These are phyloP conservation scores for Quercus variabilis DNA, from an alignment of 306 rosid species.

Conservation along the genomic window DNA sequence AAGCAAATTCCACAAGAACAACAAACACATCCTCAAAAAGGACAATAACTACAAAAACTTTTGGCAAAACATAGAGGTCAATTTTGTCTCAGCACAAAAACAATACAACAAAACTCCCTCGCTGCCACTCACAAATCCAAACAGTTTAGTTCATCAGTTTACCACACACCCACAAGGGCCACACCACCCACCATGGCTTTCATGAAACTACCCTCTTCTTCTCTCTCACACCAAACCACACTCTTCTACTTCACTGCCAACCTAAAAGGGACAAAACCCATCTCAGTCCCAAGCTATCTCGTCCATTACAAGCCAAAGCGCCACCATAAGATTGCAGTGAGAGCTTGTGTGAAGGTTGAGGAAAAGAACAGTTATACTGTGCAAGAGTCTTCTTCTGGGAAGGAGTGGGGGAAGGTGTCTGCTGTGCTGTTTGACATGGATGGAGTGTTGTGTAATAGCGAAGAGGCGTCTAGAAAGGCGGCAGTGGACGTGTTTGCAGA, in stretches of 20 bases:
- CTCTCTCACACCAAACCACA: constrained; percentile 28
- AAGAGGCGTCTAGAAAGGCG: constrained; percentile 78
- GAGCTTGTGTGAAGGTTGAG: constrained; percentile 60
- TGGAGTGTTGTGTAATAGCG: constrained; percentile 91
- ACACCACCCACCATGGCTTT: constrained; percentile 23
- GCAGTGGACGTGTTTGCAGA: constrained; percentile 83
- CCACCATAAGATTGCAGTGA: constrained; percentile 30
- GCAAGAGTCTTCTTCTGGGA: constrained; percentile 30
- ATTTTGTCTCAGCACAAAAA: background rate
- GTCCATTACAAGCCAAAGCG: constrained; percentile 44
- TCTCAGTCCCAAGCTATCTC: constrained; percentile 32
- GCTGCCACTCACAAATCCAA: constrained; percentile 32
- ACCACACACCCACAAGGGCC: background rate
- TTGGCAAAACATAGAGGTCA: background rate
- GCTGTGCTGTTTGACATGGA: constrained; percentile 97
- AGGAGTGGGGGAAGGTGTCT: constrained; percentile 80
- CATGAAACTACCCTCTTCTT: constrained; percentile 20
- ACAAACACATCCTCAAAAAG: background rate
- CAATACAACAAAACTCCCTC: constrained; percentile 13
- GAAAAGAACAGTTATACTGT: constrained; percentile 32
- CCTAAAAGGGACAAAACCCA: constrained; percentile 27
- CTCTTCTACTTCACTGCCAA: constrained; percentile 31
- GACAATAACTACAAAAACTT: background rate
- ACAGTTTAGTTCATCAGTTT: constrained; percentile 1
- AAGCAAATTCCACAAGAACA: background rate